phyloP scores from a whole-genome alignment of 805 yeast genomes.

The Yarrowia deformans region DNA sequence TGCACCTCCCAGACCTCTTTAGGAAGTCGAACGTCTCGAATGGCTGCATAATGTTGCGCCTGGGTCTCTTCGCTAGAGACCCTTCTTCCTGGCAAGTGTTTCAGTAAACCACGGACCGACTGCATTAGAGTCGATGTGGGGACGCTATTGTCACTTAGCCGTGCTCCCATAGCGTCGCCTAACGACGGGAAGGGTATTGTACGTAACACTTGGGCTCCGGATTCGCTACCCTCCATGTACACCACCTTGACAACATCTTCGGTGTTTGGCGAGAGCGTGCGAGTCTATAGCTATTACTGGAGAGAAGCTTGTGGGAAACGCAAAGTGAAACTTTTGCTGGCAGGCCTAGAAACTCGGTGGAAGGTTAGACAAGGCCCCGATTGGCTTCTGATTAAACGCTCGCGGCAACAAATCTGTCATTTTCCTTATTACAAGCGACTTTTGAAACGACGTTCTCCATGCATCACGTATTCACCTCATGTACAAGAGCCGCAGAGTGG shows the following conservation, averaged over 20 bases:
- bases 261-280: not conserved
- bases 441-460: not conserved
- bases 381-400: not conserved
- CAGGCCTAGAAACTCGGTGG: slow-evolving; percentile 10
- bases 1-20: not conserved
- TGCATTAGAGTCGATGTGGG: not conserved
- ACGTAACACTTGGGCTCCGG: too few species aligned
- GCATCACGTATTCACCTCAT: not conserved
- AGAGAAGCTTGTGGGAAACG: not conserved
- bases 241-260: not conserved
- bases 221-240: not conserved
- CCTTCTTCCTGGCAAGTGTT: not conserved
- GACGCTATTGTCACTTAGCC: not conserved
- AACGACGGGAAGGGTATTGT: not conserved
- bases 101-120: not conserved
- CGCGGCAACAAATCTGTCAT: not conserved
- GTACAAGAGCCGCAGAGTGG: too few species aligned
- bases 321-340: not conserved
- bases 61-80: not conserved
- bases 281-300: not conserved
- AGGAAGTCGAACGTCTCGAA: not conserved
- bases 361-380: not conserved
- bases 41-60: slow-evolving; percentile 19
- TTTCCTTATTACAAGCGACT: not conserved
- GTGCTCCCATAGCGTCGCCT: not conserved